phyloP scores from a whole-genome alignment of 2,329 filamentous ascomycete species.

The Chrysoporthe cubensis region DNA sequence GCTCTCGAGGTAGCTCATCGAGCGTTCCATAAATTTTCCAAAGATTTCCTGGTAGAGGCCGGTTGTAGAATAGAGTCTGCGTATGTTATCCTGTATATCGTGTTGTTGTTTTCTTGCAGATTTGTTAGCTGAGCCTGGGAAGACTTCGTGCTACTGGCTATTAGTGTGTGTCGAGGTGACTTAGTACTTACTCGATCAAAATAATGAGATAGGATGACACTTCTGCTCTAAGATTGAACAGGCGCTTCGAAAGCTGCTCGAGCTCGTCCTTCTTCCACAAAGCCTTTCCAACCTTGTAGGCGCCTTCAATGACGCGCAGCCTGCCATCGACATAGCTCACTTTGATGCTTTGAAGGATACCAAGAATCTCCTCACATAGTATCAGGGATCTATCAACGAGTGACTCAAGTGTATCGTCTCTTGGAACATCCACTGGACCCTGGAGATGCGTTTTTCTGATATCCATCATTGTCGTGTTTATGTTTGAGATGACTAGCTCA shows the following conservation, averaged over 20 bases:
- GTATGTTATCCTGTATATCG: slow-evolving; percentile 5
- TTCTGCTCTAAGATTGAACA: slow-evolving; percentile 1
- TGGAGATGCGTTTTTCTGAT: not conserved
- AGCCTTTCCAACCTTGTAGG: slow-evolving; percentile 1
- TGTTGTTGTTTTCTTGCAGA: slow-evolving; percentile 8
- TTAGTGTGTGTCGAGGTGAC: too few species aligned
- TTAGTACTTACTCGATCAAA: slow-evolving; percentile 11
- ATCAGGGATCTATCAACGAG: slow-evolving; percentile 6
- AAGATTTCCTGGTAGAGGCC: slow-evolving; percentile 4
- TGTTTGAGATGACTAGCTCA: not conserved
- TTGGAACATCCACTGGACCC: not conserved
- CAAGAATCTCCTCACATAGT: not conserved
- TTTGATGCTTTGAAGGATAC: not conserved
- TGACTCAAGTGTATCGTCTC: not conserved
- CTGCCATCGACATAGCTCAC: not conserved
- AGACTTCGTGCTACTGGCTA: not conserved
- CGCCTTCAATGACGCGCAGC: slow-evolving; percentile 5
- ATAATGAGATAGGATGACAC: slow-evolving; percentile 11
- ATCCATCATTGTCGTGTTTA: too few species aligned
- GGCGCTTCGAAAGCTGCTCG: not conserved
- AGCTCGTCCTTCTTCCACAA: slow-evolving; percentile 15
- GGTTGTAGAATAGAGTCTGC: not conserved
- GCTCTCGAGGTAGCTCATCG: slow-evolving; percentile 2
- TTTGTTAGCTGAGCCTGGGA: not conserved
- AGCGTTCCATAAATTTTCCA: slow-evolving; percentile 6